Conservation (phyloP, 176 grass and related monocot genomes). For the Oryza meridionalis region DNA sequence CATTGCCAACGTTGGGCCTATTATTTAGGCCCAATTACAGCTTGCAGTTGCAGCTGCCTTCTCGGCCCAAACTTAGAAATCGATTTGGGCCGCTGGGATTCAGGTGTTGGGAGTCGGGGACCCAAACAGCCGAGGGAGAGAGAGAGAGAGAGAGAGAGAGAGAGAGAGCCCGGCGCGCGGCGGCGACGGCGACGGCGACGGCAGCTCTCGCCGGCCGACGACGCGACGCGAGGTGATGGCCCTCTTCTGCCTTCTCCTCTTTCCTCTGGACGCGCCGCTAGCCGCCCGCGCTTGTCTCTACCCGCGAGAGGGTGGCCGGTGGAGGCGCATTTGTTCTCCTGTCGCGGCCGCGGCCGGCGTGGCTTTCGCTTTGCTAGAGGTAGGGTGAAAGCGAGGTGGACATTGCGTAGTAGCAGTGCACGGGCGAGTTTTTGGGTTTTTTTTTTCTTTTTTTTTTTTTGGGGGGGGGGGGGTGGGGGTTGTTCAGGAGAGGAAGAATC, state of each 20-base stretch:
- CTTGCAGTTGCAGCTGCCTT: background rate
- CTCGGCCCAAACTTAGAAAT: background rate
- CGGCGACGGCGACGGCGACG: too few relatives aligned
- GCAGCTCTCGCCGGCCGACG: background rate
- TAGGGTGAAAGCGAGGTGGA: background rate
- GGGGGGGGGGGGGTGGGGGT: background rate
- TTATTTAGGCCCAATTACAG: too few relatives aligned
- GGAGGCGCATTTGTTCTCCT: background rate
- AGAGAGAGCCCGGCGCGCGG: too few relatives aligned
- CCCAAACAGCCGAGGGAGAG: too few relatives aligned
- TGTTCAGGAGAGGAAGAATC: background rate
- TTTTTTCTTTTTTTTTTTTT: too few relatives aligned
- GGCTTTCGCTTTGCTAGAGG: background rate
- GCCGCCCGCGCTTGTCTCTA: background rate
- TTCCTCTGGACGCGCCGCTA: background rate
- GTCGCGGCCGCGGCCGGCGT: background rate
- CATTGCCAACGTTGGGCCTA: too few relatives aligned
- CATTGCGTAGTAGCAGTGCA: too few relatives aligned
- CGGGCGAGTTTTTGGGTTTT: too few relatives aligned
- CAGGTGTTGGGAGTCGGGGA: too few relatives aligned
- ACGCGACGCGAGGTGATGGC: background rate
- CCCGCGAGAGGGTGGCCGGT: background rate
- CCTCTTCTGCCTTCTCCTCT: background rate
- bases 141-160: too few relatives aligned
- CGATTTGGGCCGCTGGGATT: background rate